Evolutionary conservation across 768 basidiomycete species (phyloP), one percentile per base, ranked within the genome.

Genomic region (Baorangia bicolor): DNA sequence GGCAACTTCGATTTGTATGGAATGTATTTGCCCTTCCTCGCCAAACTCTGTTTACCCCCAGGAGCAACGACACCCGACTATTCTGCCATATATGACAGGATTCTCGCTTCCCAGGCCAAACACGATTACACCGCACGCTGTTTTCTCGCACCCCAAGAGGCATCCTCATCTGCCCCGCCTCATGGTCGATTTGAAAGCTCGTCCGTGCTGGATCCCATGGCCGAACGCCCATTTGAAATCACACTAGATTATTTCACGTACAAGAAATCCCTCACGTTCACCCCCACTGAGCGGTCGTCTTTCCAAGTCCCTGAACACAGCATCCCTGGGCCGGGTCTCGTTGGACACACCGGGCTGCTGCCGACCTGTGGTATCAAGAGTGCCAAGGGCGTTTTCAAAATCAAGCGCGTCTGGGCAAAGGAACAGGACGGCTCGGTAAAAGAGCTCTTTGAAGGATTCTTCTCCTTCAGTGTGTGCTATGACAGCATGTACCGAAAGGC

Each of bases 1-100:
- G 75, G 76, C 6, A 76, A 69, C 39, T 75, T 77, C 40, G 76
- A 77, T 62, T 41, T 77, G 33, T 77, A 77, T 52, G 66, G 64
- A 18, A 77, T 75, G 74, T 66, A 69, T 38, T 60, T 77, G 23
- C 70, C 74, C 2, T 73, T 71, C 58, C 70, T 77, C 28, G 48
- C 60, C 57, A 69, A 67, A 23, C 64, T 69, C 38, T 76, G 70
- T 59, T 50, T 68, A 14, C 73, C 74, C 1, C 30, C 51, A 4
- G 69, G 66, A 14, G 65, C 59, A n/a, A 59, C 59, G 20, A 44
- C 59, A 7, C 69, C 70, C 4, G 47, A 68, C 38, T 70, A 71
- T 21, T 65, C 65, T 18, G 66, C 64, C 0, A 60, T 77, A 18
- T 70, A 77, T 46, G 60, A 77, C 40, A 69, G 59, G 6, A 71